Evolutionary conservation across 768 basidiomycete genomes (phyloP), one percentile per base, ranked within the genome.

Genomic region (Coprinellus micaceus): DNA sequence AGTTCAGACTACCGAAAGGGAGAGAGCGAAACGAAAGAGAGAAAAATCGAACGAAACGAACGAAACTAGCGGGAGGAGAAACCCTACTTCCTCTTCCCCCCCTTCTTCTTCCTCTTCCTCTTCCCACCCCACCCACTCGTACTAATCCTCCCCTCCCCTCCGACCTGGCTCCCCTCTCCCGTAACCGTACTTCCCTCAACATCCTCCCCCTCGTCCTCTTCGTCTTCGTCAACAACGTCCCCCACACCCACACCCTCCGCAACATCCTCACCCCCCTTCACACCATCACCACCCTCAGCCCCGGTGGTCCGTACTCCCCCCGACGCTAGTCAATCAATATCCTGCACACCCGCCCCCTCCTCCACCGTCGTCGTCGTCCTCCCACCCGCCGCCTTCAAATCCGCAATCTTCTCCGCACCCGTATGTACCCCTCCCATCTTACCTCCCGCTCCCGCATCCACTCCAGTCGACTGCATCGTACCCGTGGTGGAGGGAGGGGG

Each of bases 111-210:
- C 33, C 13, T 33, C 33, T 13, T 33, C 33, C 33, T 33, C 6
- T 53, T 43, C 33, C 52, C 57, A 47, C 19, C 41, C 29, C 52
- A 58, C 10, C 53, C 60, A 25, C 54, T 49, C n/a, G 52, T 36
- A 4, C 47, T 48, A 33, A 55, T 21, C 28, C 54, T 53, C 15
- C 24, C 28, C 13, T 22, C 26, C 47, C 37, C 7, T 30, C 13
- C 15, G 26, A n/a, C n/a, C 52, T 49, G 36, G 51, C 45, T 13
- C 26, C 53, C 36, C n/a, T 49, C 41, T 11, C 19, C 26, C 12
- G 37, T 45, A 71, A 75, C 65, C 24, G 49, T 70, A 15, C 75
- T 79, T 52, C 76, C 79, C 36, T 78, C 72, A 12, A 64, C 64
- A 44, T 69, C 66, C 58, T 63, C 71, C 40, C 67, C 66, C 15